Base-by-base conservation (phyloP, 1,284 basidiomycete species). In the Sporisorium graminicola region DNA sequence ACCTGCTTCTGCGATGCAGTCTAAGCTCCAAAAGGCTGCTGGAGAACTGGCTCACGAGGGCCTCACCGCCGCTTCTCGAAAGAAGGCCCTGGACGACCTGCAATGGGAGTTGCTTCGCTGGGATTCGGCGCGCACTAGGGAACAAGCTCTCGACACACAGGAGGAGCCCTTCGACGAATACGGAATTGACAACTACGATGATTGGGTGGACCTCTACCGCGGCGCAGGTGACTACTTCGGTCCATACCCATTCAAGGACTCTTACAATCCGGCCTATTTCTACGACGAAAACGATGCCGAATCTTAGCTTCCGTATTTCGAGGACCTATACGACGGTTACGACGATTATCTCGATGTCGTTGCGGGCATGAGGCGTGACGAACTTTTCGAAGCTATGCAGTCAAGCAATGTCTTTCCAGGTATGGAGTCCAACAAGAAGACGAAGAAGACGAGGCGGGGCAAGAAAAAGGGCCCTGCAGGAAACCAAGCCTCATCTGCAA, bases 281-380 rank as follows among this genome's bases (percentile, higher is more conserved):
- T 16, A 57, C 31, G 12, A 14, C 20, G 27, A 27, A 33, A 29
- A 63, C 37, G 37, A 51, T 6, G 18, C 37, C 18, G 51, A 50
- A 22, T 49, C 27, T 13, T 50, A 54, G 20, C n/a, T 49, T 26
- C 58, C 50, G 18, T 52, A 46, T n/a, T 22, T 20, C 29, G 22
- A 20, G 5, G 22, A 33, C 18, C 8, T 35, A 20, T 43, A 44
- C 42, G 29, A 52, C 0, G 50, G 53, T 22, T 46, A 35, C 33
- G 55, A 37, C 20, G 44, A 47, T 1, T 47, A 47, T 31, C 20
- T 37, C 9, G 31, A 46, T 16, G 10, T 24, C 14, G 44, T 57
- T 16, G 5, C 1, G 16, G 31, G 49, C 16, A 20, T 37, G 13
- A 47, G 46, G 26, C 12, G 46, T 6, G 29, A 5, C 14, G 46